Evolutionary conservation across 352 stramenopile species (phyloP).

Genomic region (Globisporangium perplexum): DNA sequence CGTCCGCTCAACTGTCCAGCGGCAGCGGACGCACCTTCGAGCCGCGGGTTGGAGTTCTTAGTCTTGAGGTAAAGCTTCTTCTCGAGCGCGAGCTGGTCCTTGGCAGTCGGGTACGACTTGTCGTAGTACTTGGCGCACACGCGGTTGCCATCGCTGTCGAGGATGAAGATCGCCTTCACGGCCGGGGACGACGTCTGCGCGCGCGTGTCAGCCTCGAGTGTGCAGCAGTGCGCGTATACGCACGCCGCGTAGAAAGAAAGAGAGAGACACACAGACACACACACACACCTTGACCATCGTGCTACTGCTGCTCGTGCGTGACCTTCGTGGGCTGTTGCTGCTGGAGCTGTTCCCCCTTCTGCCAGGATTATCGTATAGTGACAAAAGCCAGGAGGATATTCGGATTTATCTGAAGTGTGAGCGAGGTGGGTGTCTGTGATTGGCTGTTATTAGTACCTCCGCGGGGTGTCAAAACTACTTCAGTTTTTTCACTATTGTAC

Average conservation of each 20-base stretch:
- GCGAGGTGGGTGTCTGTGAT: neutral
- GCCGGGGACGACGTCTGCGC: slow-evolving; percentile 56
- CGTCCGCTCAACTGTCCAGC: neutral
- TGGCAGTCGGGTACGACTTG: slow-evolving; percentile 80
- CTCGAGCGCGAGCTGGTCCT: slow-evolving; percentile 85
- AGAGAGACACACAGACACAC: neutral
- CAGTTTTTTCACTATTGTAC: neutral
- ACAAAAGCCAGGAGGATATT: too few species aligned
- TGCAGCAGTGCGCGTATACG: neutral
- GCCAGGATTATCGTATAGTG: neutral
- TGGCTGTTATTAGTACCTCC: neutral
- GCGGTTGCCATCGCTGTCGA: slow-evolving; percentile 85
- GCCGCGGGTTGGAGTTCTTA: slow-evolving; percentile 81
- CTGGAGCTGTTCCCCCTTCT: neutral
- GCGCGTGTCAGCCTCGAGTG: neutral
- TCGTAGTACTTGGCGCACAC: slow-evolving; percentile 92
- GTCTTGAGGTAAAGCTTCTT: slow-evolving; percentile 90
- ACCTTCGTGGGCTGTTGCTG: neutral
- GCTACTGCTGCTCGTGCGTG: neutral
- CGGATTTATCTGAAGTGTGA: too few species aligned
- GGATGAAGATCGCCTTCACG: slow-evolving; percentile 86
- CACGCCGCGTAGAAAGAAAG: neutral
- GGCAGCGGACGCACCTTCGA: slow-evolving; percentile 49
- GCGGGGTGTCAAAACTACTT: neutral
- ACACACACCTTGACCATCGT: slow-evolving; percentile 62